Evolutionary conservation across 1,284 basidiomycete species (phyloP).

Genomic region (Stereum hirsutum): DNA sequence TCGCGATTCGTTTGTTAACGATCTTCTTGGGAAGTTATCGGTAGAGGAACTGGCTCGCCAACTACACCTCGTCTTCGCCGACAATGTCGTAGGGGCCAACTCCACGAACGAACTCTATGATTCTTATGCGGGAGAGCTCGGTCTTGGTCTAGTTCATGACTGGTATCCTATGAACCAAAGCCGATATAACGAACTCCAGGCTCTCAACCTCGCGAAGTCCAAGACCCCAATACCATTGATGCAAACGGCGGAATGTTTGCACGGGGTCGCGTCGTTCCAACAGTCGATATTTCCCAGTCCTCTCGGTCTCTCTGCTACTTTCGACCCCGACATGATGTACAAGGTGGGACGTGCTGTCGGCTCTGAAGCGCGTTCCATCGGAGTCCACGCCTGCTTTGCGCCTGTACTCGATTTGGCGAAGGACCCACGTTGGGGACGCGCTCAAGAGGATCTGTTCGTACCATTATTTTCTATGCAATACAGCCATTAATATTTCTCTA

Average conservation of each 20-base stretch:
- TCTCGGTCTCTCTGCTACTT: slow-evolving; percentile 17
- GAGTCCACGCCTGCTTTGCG: slow-evolving; percentile 20
- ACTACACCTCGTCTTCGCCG: slow-evolving; percentile 20
- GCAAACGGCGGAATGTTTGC: slow-evolving; percentile 19
- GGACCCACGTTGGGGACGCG: slow-evolving; percentile 21
- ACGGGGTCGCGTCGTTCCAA: slow-evolving; percentile 21
- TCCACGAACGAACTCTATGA: slow-evolving; percentile 18
- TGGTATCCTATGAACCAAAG: slow-evolving; percentile 18
- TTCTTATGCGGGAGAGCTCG: slow-evolving; percentile 5
- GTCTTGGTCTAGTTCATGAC: slow-evolving; percentile 20
- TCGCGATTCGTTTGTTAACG: slow-evolving; percentile 1
- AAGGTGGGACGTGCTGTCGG: slow-evolving; percentile 19
- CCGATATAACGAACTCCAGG: slow-evolving; percentile 19
- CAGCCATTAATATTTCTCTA: background rate
- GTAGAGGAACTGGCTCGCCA: slow-evolving; percentile 9
- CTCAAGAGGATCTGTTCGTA: slow-evolving; percentile 12
- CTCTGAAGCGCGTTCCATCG: slow-evolving; percentile 19
- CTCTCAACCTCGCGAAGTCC: slow-evolving; percentile 16
- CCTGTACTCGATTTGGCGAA: slow-evolving; percentile 22
- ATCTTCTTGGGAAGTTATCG: background rate
- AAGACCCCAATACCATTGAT: slow-evolving; percentile 18
- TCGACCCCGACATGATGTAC: slow-evolving; percentile 17
- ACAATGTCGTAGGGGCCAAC: slow-evolving; percentile 20
- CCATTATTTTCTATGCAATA: background rate
- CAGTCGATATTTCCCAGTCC: slow-evolving; percentile 21